Base-by-base conservation (phyloP, 345 rosid genomes). In the Salix exigua region DNA sequence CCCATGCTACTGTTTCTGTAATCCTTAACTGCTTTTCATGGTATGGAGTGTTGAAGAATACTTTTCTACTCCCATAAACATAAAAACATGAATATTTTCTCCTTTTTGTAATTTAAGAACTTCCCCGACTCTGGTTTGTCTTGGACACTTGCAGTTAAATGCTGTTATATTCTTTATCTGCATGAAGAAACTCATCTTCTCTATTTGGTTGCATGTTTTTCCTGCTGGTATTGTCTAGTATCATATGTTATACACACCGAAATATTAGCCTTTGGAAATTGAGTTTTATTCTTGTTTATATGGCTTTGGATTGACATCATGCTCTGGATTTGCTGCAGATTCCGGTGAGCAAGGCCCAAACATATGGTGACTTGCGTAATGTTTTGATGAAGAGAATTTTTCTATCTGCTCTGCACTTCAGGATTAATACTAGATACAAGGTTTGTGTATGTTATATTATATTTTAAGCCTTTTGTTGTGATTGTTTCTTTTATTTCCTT, bases 301-400 rank as follows among this genome's bases (percentile, higher is more conserved):
- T 21, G 40, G 61, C 9, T 21, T 13, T 23, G 23, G 48, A 10
- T 46, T 70, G 28, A 66, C 46, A 26, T 73, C 13, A 11, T 55
- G 6, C 66, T 78, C 21, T 66, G 50, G 77, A 40, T 80, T 81
- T 79, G 53, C 71, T 89, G 85, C 93, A 95, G 99, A 87, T 94
- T 88, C 99, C 98, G 12, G 99, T 94, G 73, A 88, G 78, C 74
- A 92, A 91, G 86, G 98, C 94, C 80, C 91, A 50, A 70, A 94
- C 97, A 61, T 96, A 88, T 78, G 93, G 94, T 73, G 98, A 96
- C 86, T 83, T 96, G 86, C 93, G 97, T 40, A 91, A 87, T 80
- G 98, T 96, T 86, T 79, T 96, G 82, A 96, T 96, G 98, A 96
- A 96, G 82, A 88, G 99, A 82, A 96, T 96, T 89, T 96, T 96